Percentiles rank a stretch among this genome's conserved stretches.
Evolutionary conservation across 1,284 basidiomycete species (phyloP).

Genomic region (Naganishia liquefaciens): DNA sequence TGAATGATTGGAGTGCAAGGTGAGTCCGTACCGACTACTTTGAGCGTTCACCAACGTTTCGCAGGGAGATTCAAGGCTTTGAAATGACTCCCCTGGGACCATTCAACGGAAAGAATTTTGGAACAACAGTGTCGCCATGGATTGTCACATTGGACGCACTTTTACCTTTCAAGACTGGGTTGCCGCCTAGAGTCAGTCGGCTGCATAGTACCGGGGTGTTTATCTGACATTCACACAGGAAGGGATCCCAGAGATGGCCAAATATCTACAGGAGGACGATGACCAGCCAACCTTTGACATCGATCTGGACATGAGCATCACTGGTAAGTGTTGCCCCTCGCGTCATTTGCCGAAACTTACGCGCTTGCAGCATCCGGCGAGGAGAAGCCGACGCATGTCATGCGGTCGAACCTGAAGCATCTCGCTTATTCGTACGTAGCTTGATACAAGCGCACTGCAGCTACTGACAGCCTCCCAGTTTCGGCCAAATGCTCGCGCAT

Average conservation of each 20-base stretch:
- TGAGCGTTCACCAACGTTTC: background rate
- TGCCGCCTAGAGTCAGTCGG: slow-evolving; percentile 28
- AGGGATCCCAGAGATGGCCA: slow-evolving; percentile 12
- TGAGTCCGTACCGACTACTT: background rate
- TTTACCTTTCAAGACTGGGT: slow-evolving; percentile 36
- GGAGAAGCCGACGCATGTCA: slow-evolving; percentile 6
- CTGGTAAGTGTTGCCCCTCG: no score
- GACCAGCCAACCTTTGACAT: slow-evolving; percentile 21
- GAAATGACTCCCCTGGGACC: slow-evolving; percentile 36
- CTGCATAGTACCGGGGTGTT: background rate
- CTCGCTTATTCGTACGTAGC: slow-evolving; percentile 30
- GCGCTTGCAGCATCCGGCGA: slow-evolving; percentile 10
- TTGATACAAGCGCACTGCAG: background rate
- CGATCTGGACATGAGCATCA: slow-evolving; percentile 23
- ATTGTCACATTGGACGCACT: slow-evolving; percentile 38
- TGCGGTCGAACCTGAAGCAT: slow-evolving; percentile 30
- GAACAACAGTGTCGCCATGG: slow-evolving; percentile 40
- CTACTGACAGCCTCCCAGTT: slow-evolving; percentile 4
- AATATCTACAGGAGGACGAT: slow-evolving; percentile 35
- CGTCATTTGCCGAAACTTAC: no score
- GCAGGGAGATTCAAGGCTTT: slow-evolving; percentile 34
- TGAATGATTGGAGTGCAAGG: slow-evolving; percentile 42
- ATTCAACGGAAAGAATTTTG: slow-evolving; percentile 42
- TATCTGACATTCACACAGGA: slow-evolving; percentile 31
- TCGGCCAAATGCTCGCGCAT: slow-evolving; percentile 40